Evolutionary conservation across 768 basidiomycete genomes (phyloP).

Genomic region (Amanita rubescens): DNA sequence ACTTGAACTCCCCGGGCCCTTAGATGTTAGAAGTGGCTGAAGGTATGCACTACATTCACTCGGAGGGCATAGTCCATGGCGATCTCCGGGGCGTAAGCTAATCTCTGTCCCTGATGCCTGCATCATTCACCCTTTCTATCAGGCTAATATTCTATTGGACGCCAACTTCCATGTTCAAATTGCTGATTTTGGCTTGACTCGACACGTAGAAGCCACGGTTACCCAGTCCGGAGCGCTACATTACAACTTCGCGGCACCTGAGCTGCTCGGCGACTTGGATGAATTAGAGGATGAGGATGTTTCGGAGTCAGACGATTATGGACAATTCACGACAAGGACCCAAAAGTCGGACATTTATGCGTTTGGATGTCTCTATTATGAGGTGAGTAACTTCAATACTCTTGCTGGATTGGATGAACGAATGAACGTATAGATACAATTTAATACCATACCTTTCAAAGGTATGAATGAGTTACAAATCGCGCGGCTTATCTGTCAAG

Average conservation of each 20-base stretch:
- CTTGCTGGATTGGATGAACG: too few relatives aligned
- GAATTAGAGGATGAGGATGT: too few relatives aligned
- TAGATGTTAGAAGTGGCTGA: too few relatives aligned
- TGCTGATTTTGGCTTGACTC: not conserved
- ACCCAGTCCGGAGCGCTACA: not conserved
- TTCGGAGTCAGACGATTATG: not conserved
- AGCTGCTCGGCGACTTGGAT: not conserved
- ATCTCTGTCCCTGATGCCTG: too few relatives aligned
- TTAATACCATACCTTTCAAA: not conserved
- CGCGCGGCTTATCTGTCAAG: not conserved
- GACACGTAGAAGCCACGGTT: not conserved
- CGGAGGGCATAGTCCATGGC: not conserved
- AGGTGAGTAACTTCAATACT: not conserved
- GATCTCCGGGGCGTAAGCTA: not conserved
- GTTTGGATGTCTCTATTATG: constrained; percentile 1
- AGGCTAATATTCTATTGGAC: not conserved
- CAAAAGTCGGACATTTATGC: not conserved
- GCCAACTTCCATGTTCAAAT: not conserved
- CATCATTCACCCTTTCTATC: not conserved
- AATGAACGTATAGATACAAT: too few relatives aligned
- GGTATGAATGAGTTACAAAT: not conserved
- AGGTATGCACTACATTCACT: not conserved
- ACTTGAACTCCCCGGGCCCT: too few relatives aligned
- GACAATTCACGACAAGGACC: not conserved
- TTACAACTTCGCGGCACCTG: not conserved